phyloP scores from a whole-genome alignment of 768 basidiomycete species.

The Suillus subalutaceus region DNA sequence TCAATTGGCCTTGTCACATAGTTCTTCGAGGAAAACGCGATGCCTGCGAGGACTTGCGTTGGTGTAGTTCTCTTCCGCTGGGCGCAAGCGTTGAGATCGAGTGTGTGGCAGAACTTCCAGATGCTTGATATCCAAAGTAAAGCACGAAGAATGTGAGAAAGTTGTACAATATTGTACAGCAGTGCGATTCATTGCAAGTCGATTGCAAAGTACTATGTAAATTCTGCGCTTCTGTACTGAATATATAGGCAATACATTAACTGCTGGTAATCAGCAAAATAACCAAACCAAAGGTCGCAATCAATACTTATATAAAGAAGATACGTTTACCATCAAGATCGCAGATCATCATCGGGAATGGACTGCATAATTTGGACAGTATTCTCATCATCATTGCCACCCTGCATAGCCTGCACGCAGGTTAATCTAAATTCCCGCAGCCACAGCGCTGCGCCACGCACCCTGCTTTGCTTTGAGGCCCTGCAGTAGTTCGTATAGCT shows the following conservation, averaged over 20 bases:
- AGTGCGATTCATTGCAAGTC: neutral
- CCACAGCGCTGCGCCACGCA: slow-evolving; percentile 32
- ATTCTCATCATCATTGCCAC: slow-evolving; percentile 11
- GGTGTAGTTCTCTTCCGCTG: slow-evolving; percentile 55
- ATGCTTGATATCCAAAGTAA: neutral
- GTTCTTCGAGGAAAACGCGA: slow-evolving; percentile 49
- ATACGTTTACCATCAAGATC: neutral
- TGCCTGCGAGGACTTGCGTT: slow-evolving; percentile 62
- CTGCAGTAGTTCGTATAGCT: slow-evolving; percentile 41
- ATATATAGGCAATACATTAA: slow-evolving; percentile 8
- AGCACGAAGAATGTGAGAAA: neutral
- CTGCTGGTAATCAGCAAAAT: slow-evolving; percentile 1
- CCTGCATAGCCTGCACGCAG: slow-evolving; percentile 8
- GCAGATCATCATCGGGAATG: neutral
- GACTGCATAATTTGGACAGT: neutral
- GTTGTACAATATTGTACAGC: neutral
- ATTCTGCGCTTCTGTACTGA: neutral
- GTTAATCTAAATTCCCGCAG: slow-evolving; percentile 7
- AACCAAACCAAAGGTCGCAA: neutral
- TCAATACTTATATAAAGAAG: slow-evolving; percentile 3
- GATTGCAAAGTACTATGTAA: slow-evolving; percentile 1
- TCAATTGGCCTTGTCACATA: slow-evolving; percentile 20
- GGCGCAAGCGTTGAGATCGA: slow-evolving; percentile 64
- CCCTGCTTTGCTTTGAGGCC: slow-evolving; percentile 46
- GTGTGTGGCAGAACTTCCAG: slow-evolving; percentile 49